Base-by-base conservation (phyloP, 2,329 filamentous ascomycete species). In the Teratosphaeria zuluensis region DNA sequence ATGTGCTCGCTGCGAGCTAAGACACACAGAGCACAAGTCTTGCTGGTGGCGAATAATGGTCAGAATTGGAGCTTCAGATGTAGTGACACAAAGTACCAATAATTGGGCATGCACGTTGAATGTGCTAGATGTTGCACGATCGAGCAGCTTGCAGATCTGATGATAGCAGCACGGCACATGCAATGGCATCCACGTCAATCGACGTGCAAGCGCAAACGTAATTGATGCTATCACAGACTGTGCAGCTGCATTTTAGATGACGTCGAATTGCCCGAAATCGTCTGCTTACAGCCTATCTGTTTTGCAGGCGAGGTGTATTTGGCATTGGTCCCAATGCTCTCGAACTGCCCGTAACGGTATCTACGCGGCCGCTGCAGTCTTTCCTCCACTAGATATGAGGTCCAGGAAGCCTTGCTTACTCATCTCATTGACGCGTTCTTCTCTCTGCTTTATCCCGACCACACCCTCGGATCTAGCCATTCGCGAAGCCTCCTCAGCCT, bases 391-490 rank as follows among this genome's bases (percentile, higher is more conserved):
- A 51, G 80, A 80, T 71, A 99, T 96, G 73, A 97, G 76, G 62
- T 97, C 92, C 73, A 99, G 75, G 76, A 97, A 99, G 0, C 92
- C 92, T 77, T 96, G 89, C 78, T 95, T 95, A 73, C 88, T 95
- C 86, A 99, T 94, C 79, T 97, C 92, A 64, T 90, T 94, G 56
- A 95, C 81, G 77, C 88, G 91, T 75, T 95, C 90, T 75, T 95
- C 88, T 64, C 90, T 84, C 73, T 88, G 84, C 62, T 82, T 83
- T 69, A 90, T 84, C 1, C 92, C 92, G 33, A 96, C 82, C 0
- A 95, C 78, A 3, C 90, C 89, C 61, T 86, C 83, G 65, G 84
- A 84, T 73, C 83, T 83, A 54, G 84, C 81, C 64, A 84, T 83
- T 72, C 80, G 84, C 70, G 88, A 86, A 4, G 90, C 88, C 74